Base-by-base conservation (phyloP, 768 basidiomycete species). In the Termitomyces bulborhizus region DNA sequence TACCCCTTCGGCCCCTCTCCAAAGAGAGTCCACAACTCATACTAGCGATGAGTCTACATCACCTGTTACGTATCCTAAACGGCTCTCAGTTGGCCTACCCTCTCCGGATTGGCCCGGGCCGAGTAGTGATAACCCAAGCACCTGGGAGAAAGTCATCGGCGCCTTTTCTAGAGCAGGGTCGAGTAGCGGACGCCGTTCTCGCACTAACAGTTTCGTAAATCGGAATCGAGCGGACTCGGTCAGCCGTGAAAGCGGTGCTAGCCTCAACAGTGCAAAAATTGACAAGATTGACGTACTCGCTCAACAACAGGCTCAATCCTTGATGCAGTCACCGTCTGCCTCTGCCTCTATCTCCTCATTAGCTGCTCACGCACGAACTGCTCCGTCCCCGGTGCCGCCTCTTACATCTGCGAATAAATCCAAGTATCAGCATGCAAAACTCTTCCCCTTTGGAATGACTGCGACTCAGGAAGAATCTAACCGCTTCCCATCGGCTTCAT, bases 371-470 rank as follows among this genome's bases (percentile, higher is more conserved):
- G 74, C 76, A 5, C 79, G 83, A 55, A 75, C 79, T 44, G 82
- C 79, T 37, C 78, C 81, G 11, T 93, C 90, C 7, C 88, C 90
- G n/a, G 81, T 93, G 37, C 92, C 92, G 40, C 80, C 84, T 16
- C 80, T 84, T 11, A 85, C 88, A 27, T 77, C 82, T 13, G 80
- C 80, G 31, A 90, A 92, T 69, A 69, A 85, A 66, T 75, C 77
- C 29, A 90, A 79, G 70, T 95, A 88, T 69, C 83, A 83, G 59
- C 81, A 84, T 60, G 73, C 81, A 29, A 98, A 98, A 67, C 75
- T 97, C 36, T 89, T 88, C 69, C 92, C 94, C 1, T 94, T 96
- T 26, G 92, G 91, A 37, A 86, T 93, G 68, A 80, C 85, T 63
- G 80, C 37, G 15, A 43, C 82, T 62, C 74, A 93, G 37, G 89